These are phyloP conservation scores for Boletus tomentosulus DNA, from an alignment of 768 basidiomycete species.

Conservation along the genomic window DNA sequence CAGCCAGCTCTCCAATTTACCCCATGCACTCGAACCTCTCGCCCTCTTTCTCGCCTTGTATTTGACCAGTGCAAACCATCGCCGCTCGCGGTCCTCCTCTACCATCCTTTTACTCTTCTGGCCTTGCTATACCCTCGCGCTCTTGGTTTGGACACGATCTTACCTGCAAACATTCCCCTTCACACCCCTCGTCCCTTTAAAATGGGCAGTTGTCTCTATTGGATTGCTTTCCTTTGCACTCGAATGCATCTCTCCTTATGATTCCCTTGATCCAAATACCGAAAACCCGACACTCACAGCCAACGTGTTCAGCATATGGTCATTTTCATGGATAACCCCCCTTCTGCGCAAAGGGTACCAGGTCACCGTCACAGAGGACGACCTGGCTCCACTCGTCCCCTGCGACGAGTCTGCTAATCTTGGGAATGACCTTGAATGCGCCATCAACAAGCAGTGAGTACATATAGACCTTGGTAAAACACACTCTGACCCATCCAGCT, in stretches of 20 bases:
- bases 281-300: conserved; percentile 77
- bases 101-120: conserved; percentile 76
- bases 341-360: conserved; percentile 67
- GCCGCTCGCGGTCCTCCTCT: conserved; percentile 65
- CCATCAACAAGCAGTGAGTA: conserved; percentile 63
- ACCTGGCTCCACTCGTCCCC: conserved; percentile 71
- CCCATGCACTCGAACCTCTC: conserved; percentile 55
- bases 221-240: conserved; percentile 55
- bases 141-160: conserved; percentile 61
- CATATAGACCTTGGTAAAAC: not conserved
- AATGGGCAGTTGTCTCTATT: conserved; percentile 39
- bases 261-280: conserved; percentile 36
- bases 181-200: conserved; percentile 40
- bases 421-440: conserved; percentile 52
- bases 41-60: conserved; percentile 44
- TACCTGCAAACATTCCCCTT: conserved; percentile 31
- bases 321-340: conserved; percentile 83
- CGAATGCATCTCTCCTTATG: conserved; percentile 68
- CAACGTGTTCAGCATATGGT: conserved; percentile 81
- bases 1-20: conserved; percentile 36
- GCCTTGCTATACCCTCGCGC: conserved; percentile 57
- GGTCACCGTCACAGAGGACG: conserved; percentile 75
- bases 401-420: conserved; percentile 69
- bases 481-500: conserved; percentile 31
- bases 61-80: conserved; percentile 67